Percentiles rank a stretch among this genome's conserved stretches.
Evolutionary conservation across 345 rosid species (phyloP).

Genomic region (Reutealis trisperma): DNA sequence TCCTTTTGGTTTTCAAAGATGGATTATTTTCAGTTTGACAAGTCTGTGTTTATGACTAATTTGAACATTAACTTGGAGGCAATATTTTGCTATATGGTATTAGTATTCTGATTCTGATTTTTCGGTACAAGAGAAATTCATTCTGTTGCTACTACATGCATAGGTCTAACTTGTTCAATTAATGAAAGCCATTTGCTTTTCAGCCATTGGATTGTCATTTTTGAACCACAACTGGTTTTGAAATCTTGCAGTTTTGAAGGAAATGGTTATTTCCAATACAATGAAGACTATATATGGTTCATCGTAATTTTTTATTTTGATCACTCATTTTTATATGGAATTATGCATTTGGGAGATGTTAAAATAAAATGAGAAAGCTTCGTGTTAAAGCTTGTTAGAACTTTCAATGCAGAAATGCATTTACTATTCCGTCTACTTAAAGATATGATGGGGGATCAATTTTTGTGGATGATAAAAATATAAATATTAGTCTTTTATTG

Average conservation of each 20-base stretch:
- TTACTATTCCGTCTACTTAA: not conserved
- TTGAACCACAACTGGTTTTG: not conserved
- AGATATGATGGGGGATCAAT: not conserved
- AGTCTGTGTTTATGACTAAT: not conserved
- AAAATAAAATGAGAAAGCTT: too few species aligned
- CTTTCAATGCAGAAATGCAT: not conserved
- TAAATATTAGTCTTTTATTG: slow-evolving; percentile 19
- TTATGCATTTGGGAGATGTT: too few species aligned
- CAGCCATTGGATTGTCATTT: not conserved
- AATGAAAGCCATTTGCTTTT: not conserved
- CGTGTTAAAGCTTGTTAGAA: not conserved
- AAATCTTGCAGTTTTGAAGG: not conserved
- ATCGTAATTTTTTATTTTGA: not conserved
- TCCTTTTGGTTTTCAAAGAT: not conserved
- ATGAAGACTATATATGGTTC: not conserved
- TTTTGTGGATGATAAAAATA: not conserved
- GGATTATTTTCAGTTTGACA: not conserved
- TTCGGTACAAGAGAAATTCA: not conserved
- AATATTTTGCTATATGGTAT: too few species aligned
- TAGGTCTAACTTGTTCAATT: not conserved
- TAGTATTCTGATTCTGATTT: not conserved
- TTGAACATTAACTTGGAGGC: too few species aligned
- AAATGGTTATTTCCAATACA: not conserved
- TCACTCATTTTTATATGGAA: not conserved
- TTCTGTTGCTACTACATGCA: not conserved